Evolutionary conservation across 225 moss, liverwort and hornwort genomes (phyloP), one percentile per base, ranked within the genome.

Genomic region (Rhytidiadelphus loreus): DNA sequence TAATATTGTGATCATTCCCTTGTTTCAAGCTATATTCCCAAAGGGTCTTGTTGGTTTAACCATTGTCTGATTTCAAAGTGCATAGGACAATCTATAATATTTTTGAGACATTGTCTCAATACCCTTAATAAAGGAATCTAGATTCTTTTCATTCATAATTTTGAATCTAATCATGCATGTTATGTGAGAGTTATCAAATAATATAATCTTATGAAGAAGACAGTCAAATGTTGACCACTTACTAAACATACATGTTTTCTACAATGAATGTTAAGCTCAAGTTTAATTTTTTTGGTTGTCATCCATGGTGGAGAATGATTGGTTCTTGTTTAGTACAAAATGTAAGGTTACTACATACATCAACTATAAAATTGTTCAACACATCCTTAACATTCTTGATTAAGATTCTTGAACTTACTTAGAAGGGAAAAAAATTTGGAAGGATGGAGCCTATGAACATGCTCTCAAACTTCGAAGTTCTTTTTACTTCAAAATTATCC

Each of bases 81-180:
- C 2, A 5, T 0, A 41, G 0, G 28, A 58, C 17, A 28, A 18
- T 39, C 3, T 3, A 58, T 41, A 28, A 41, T 39, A 79, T 29
- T 80, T 39, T 58, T 58, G 41, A 80, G 7, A 7, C 57, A 28
- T 12, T 39, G 11, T 3, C 28, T 37, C 23, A 35, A 9, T 5
- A 23, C 1, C 0, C 14, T 35, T 37, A 10, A 6, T 46, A 46
- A 73, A 9, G 6, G 4, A 73, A 29, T 30, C 2, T 30, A 73
- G 3, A 46, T 46, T 73, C 11, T 44, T 73, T 46, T 28, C 18
- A 6, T 29, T 7, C 3, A 44, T 9, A 46, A 17, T 26, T 2
- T 5, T 29, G 3, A 71, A 71, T 3, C 26, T 0, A 0, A 26
- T 71, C 0, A 0, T 16, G 16, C 28, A 44, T 44, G 1, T 43